Conservation (phyloP, 495 filamentous ascomycete species). For the Penicillium odoratum region DNA sequence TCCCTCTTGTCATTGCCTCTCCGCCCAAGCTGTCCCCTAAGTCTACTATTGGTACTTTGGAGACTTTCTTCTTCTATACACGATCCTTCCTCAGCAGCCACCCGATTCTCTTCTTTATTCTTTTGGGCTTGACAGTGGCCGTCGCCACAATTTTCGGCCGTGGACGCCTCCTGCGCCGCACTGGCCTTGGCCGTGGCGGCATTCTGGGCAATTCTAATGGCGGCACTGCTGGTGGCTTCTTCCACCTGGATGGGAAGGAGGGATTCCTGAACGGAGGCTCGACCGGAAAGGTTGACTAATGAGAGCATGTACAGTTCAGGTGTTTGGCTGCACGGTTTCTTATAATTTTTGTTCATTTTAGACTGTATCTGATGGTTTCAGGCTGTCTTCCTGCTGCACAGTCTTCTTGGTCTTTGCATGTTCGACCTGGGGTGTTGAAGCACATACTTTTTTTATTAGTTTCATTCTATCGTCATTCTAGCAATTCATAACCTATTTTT, state of each 20-base stretch:
- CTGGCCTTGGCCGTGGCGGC: slow-evolving; percentile 37
- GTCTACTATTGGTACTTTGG: slow-evolving; percentile 75
- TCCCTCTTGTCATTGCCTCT: slow-evolving; percentile 70
- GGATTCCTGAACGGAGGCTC: slow-evolving; percentile 58
- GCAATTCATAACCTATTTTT: slow-evolving; percentile 1
- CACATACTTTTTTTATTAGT: slow-evolving; percentile 23
- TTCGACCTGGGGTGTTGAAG: slow-evolving; percentile 24
- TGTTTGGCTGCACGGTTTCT: slow-evolving; percentile 31
- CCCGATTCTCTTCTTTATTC: slow-evolving; percentile 66
- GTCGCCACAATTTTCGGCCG: slow-evolving; percentile 36
- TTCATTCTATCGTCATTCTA: slow-evolving; percentile 8
- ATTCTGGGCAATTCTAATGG: slow-evolving; percentile 56
- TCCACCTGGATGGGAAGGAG: slow-evolving; percentile 76
- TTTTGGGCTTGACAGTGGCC: slow-evolving; percentile 52
- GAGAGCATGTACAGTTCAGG: slow-evolving; percentile 41
- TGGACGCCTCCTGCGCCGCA: slow-evolving; percentile 34
- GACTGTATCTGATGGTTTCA: slow-evolving; percentile 30
- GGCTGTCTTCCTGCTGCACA: slow-evolving; percentile 18
- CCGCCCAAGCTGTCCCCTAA: slow-evolving; percentile 85
- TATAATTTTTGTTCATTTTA: slow-evolving; percentile 29
- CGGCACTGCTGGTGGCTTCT: slow-evolving; percentile 62
- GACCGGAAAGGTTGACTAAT: slow-evolving; percentile 80
- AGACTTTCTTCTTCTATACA: slow-evolving; percentile 77
- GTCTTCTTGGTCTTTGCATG: slow-evolving; percentile 24
- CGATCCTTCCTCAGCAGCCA: slow-evolving; percentile 66